phyloP scores from a whole-genome alignment of 495 filamentous ascomycete genomes.

The Annulohypoxylon moriforme region DNA sequence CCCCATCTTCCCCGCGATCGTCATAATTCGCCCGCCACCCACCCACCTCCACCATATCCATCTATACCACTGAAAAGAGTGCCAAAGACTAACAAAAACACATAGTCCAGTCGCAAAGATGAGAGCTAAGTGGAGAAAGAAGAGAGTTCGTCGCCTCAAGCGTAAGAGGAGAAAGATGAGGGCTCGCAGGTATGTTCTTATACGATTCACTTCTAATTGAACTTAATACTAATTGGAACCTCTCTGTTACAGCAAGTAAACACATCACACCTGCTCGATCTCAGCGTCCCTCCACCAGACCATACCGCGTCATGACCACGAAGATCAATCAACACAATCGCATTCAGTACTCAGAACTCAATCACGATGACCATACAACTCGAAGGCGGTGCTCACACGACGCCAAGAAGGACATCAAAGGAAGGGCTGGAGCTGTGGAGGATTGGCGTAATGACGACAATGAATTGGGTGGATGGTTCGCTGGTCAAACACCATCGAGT shows the following conservation, averaged over 20 bases:
- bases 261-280: slow-evolving; percentile 65
- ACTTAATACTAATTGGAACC: slow-evolving; percentile 25
- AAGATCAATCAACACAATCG: slow-evolving; percentile 22
- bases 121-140: slow-evolving; percentile 99
- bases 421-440: slow-evolving; percentile 25
- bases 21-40: slow-evolving; percentile 9
- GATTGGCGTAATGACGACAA: slow-evolving; percentile 37
- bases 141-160: slow-evolving; percentile 97
- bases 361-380: slow-evolving; percentile 13
- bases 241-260: slow-evolving; percentile 74
- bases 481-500: slow-evolving; percentile 52
- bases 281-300: slow-evolving; percentile 61
- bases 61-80: background rate
- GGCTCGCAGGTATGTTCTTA: slow-evolving; percentile 76
- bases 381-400: slow-evolving; percentile 12
- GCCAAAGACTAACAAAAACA: slow-evolving; percentile 28
- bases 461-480: slow-evolving; percentile 45
- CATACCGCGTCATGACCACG: slow-evolving; percentile 47
- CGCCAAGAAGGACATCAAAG: slow-evolving; percentile 13
- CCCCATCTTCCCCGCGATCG: slow-evolving; percentile 30
- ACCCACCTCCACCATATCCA: slow-evolving; percentile 31
- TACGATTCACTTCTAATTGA: background rate
- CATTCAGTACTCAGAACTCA: slow-evolving; percentile 32
- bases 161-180: slow-evolving; percentile 99
- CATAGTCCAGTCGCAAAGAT: slow-evolving; percentile 71